phyloP scores from a whole-genome alignment of 108 stramenopile species.

The Craspedostauros australis region DNA sequence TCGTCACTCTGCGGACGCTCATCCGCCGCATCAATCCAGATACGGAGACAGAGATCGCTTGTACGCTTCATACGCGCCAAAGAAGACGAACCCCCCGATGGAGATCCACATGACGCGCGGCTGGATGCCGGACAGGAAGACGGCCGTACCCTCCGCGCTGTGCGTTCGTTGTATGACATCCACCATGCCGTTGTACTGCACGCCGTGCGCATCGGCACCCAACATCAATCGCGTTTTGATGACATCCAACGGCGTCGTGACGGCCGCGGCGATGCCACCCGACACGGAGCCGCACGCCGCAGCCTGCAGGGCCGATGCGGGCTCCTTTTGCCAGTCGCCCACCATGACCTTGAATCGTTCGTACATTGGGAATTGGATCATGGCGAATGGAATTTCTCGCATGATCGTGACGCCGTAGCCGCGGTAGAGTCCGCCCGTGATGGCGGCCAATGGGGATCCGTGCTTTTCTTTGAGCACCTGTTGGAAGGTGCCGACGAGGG shows the following conservation, averaged over 20 bases:
- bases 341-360: constrained; percentile 61
- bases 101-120: constrained; percentile 97
- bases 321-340: constrained; percentile 34
- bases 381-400: constrained; percentile 89
- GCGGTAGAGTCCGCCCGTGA: constrained; percentile 75
- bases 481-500: constrained; percentile 41
- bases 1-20: background rate
- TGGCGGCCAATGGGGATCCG: constrained; percentile 25
- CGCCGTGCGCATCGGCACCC: constrained; percentile 67
- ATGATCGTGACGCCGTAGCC: constrained; percentile 87
- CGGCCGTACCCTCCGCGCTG: constrained; percentile 33
- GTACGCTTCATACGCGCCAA: constrained; percentile 91
- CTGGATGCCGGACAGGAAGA: constrained; percentile 83
- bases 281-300: constrained; percentile 75
- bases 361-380: constrained; percentile 87
- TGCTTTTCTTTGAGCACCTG: constrained; percentile 53
- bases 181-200: constrained; percentile 44
- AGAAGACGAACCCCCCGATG: constrained; percentile 98
- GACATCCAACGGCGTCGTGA: constrained; percentile 91
- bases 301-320: constrained; percentile 61
- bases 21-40: constrained; percentile 9
- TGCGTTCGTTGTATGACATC: constrained; percentile 56
- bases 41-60: constrained; percentile 9
- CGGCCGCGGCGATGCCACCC: constrained; percentile 77
- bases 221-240: constrained; percentile 87